Evolutionary conservation across 148 eudicot species (phyloP).

Genomic region (Chenopodium quinoa): DNA sequence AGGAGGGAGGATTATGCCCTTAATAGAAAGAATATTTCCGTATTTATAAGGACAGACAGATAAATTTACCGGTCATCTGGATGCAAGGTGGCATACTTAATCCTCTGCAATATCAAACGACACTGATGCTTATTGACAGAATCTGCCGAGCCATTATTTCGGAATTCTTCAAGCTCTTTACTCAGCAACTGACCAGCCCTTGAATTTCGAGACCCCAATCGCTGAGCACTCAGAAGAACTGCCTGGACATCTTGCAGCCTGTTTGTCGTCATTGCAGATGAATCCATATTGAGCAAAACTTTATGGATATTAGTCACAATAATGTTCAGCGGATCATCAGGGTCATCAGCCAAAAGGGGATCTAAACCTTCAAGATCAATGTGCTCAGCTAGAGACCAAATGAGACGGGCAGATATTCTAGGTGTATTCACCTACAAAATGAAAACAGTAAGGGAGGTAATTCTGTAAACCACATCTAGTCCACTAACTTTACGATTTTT

Average conservation of each 20-base stretch:
- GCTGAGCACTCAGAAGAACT: slow-evolving; percentile 82
- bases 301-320: slow-evolving; percentile 80
- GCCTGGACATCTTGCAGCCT: slow-evolving; percentile 97
- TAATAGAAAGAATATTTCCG: not conserved
- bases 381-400: slow-evolving; percentile 94
- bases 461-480: not conserved
- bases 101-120: slow-evolving; percentile 84
- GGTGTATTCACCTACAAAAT: slow-evolving; percentile 81
- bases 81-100: slow-evolving; percentile 74
- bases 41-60: not conserved
- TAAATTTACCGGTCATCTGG: slow-evolving; percentile 60
- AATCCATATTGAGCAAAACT: slow-evolving; percentile 74
- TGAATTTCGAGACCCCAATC: slow-evolving; percentile 84
- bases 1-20: not conserved
- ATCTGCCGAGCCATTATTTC: slow-evolving; percentile 68
- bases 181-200: slow-evolving; percentile 95
- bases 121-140: slow-evolving; percentile 95
- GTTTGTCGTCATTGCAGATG: slow-evolving; percentile 77
- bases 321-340: slow-evolving; percentile 86
- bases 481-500: not conserved
- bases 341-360: slow-evolving; percentile 96
- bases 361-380: slow-evolving; percentile 93
- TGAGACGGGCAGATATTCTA: slow-evolving; percentile 77
- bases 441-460: not conserved
- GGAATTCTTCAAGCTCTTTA: slow-evolving; percentile 93